A percentile compares a stretch with the other conserved stretches of the same genome.
Evolutionary conservation across 164 flowering plant species (phyloP).

Genomic region (Kingdonia uniflora): DNA sequence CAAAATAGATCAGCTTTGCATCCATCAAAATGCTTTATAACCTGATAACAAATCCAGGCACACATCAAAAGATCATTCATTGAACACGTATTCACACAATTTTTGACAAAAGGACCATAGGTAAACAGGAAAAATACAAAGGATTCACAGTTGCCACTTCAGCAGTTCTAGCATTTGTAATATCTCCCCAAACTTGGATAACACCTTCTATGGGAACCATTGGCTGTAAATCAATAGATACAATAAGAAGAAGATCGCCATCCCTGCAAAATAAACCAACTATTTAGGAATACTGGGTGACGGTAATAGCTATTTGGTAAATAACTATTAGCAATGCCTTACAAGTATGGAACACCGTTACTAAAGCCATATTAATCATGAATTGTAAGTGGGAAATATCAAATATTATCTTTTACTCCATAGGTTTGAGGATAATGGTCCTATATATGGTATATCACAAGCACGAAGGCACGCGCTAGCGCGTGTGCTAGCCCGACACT

Average conservation of each 20-base stretch:
- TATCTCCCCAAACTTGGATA: constrained; percentile 96
- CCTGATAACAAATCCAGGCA: constrained; percentile 30
- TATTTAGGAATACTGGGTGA: not conserved
- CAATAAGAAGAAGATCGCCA: constrained; percentile 73
- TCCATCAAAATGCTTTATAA: constrained; percentile 96
- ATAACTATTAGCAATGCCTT: too few species aligned
- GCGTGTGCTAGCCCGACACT: too few species aligned
- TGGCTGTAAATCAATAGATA: constrained; percentile 97
- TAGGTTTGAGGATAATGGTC: too few species aligned
- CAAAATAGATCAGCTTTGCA: constrained; percentile 96
- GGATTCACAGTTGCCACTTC: constrained; percentile 55
- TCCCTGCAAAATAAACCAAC: constrained; percentile 35
- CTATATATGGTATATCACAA: too few species aligned
- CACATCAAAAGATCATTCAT: not conserved
- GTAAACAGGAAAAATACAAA: not conserved
- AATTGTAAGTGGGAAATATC: too few species aligned
- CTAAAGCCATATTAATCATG: too few species aligned
- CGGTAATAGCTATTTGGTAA: too few species aligned
- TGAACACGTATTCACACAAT: not conserved
- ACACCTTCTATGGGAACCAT: constrained; percentile 99
- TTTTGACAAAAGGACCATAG: not conserved
- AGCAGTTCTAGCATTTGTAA: constrained; percentile 94
- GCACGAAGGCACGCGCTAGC: too few species aligned
- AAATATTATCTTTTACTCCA: too few species aligned
- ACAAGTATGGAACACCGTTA: too few species aligned